A percentile compares a stretch with the other conserved stretches of the same genome.
Conservation (phyloP, 768 basidiomycete species). For the Inosperma sp. region DNA sequence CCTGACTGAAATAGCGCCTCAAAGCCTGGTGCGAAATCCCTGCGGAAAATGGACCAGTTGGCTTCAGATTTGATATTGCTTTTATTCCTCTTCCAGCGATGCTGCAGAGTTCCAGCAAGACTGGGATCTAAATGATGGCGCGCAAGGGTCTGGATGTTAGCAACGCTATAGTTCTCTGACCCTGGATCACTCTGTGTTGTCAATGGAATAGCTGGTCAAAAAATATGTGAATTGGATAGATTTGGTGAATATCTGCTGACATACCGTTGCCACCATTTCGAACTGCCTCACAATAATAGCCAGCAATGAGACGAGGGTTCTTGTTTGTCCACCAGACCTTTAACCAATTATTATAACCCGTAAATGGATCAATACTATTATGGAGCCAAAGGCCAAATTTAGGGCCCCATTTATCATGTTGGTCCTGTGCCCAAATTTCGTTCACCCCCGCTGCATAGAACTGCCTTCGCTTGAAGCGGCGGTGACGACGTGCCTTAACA, state of each 20-base stretch:
- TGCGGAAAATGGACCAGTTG: slow-evolving; percentile 31
- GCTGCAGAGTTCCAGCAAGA: slow-evolving; percentile 36
- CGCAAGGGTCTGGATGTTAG: slow-evolving; percentile 39
- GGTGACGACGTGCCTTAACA: slow-evolving; percentile 15
- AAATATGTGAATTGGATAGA: not conserved
- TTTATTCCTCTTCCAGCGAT: slow-evolving; percentile 33
- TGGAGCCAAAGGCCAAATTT: slow-evolving; percentile 35
- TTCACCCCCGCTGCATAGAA: slow-evolving; percentile 42
- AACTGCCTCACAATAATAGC: slow-evolving; percentile 32
- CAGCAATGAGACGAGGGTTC: slow-evolving; percentile 30
- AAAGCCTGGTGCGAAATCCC: slow-evolving; percentile 26
- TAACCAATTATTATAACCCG: slow-evolving; percentile 32
- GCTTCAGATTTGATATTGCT: slow-evolving; percentile 43
- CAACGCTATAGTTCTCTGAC: slow-evolving; percentile 40
- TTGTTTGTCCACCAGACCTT: slow-evolving; percentile 42
- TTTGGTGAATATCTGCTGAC: too few species aligned
- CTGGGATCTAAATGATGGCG: slow-evolving; percentile 38
- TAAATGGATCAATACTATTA: slow-evolving; percentile 33
- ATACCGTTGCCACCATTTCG: slow-evolving; percentile 11
- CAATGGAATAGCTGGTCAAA: slow-evolving; percentile 31
- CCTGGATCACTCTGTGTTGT: slow-evolving; percentile 44
- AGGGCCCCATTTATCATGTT: slow-evolving; percentile 44
- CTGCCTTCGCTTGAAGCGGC: slow-evolving; percentile 22
- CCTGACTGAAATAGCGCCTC: slow-evolving; percentile 31
- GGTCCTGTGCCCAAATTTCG: slow-evolving; percentile 35